Evolutionary conservation across 169 alveolate genomes (phyloP).

Genomic region (Eimeria zaria): DNA sequence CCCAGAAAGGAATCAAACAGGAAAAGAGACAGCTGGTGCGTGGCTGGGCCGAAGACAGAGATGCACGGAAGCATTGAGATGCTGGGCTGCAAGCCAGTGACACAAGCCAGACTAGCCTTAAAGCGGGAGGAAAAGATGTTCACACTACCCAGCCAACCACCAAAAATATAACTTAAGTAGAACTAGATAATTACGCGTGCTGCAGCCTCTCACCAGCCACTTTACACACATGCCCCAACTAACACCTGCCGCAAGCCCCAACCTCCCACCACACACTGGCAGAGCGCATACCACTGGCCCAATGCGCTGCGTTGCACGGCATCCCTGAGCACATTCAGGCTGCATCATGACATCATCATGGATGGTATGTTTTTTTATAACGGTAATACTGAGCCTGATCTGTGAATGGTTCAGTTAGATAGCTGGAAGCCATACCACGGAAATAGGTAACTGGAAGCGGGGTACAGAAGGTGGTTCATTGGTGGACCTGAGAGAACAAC

Average conservation of each 20-base stretch:
- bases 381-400: background rate
- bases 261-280: background rate
- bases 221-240: slow-evolving; percentile 6
- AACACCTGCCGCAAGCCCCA: slow-evolving; percentile 14
- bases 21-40: background rate
- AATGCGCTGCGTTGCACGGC: background rate
- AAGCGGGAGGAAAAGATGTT: background rate
- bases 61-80: background rate
- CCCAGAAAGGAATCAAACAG: background rate
- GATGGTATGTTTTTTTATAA: background rate
- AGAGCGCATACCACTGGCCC: background rate
- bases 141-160: background rate
- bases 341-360: background rate
- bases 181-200: background rate
- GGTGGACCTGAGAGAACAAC: background rate
- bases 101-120: background rate
- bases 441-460: background rate
- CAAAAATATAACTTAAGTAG: background rate
- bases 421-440: background rate
- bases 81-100: background rate
- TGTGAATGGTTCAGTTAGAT: background rate
- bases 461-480: slow-evolving; percentile 24
- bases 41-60: background rate
- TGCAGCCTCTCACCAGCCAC: background rate
- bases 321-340: background rate